phyloP scores from a whole-genome alignment of 1,284 basidiomycete genomes.

The Rhodotorula sp. region DNA sequence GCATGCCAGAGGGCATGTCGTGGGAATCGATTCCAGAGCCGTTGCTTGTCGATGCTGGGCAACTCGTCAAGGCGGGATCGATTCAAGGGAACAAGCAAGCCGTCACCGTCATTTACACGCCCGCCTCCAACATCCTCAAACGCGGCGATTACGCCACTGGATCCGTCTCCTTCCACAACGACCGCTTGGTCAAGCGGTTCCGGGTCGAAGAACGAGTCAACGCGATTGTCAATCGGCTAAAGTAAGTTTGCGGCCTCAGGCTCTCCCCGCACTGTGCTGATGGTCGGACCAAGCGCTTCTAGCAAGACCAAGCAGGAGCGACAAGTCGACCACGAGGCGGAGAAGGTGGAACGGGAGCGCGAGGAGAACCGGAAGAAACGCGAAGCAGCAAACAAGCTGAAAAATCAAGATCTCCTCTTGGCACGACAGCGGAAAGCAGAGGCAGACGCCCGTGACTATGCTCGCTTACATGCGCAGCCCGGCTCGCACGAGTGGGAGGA shows the following conservation, averaged over 20 bases:
- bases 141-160: conserved; percentile 95
- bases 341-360: conserved; percentile 70
- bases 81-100: conserved; percentile 70
- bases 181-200: conserved; percentile 66
- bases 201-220: conserved; percentile 81
- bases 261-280: neutral
- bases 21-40: conserved; percentile 85
- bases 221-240: conserved; percentile 83
- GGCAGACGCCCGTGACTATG: conserved; percentile 56
- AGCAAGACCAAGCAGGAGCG: conserved; percentile 61
- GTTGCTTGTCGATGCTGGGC: conserved; percentile 76
- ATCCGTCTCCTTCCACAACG: conserved; percentile 88
- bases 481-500: conserved; percentile 46
- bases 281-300: too few species aligned
- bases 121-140: conserved; percentile 64
- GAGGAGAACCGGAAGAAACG: conserved; percentile 68
- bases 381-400: conserved; percentile 62
- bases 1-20: conserved; percentile 55
- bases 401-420: conserved; percentile 68
- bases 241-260: conserved; percentile 6
- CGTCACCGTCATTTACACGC: conserved; percentile 80
- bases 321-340: conserved; percentile 20
- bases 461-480: conserved; percentile 43
- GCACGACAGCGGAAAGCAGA: conserved; percentile 67
- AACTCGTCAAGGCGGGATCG: conserved; percentile 95